Base-by-base conservation (phyloP, 257 asterid genomes). In the Mitragyna speciosa region DNA sequence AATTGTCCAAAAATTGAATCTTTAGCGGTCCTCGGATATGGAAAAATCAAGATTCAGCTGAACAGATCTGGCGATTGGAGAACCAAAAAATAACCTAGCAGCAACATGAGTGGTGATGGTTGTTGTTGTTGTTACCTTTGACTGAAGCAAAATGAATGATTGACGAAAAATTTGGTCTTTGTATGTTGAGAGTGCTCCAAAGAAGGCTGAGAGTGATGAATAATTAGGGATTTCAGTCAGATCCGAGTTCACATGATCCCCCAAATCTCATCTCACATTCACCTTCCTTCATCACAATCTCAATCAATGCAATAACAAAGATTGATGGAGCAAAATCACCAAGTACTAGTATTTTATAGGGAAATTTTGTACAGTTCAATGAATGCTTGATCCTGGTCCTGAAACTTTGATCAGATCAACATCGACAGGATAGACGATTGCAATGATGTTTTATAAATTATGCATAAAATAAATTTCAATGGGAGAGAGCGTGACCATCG, bases 31-130 rank as follows among this genome's bases (percentile, higher is more conserved):
- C 73, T 75, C 74, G 7, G 59, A 19, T 69, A 56, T 30, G 15
- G 20, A 52, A 41, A 69, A 45, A 78, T 68, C 43, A 70, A 36
- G 76, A 51, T 56, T 52, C 59, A 70, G 76, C 67, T 39, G 39
- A 47, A 72, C 73, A 81, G 81, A 81, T 81, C 84, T 81, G 78
- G 81, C 26, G 24, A 66, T 20, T 66, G 63, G 75, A 43, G 22
- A 66, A 70, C 33, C 75, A 80, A 54, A 39, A 48, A 10, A 26
- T 33, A 74, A 64, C 51, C 64, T 17, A 73, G 58, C 19, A 70
- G 74, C 70, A 80, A 48, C 79, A 61, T 9, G 6, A 68, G 82
- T 71, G 64, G 41, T 51, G 52, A 39, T 45, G 78, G 4, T 45
- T 4, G 49, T 45, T 45, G 49, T 8, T 45, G 73, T 73, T 72